Evolutionary conservation across 1,139 yeast genomes (phyloP), one percentile per base, ranked within the genome.

Genomic region (Pichia sp.): DNA sequence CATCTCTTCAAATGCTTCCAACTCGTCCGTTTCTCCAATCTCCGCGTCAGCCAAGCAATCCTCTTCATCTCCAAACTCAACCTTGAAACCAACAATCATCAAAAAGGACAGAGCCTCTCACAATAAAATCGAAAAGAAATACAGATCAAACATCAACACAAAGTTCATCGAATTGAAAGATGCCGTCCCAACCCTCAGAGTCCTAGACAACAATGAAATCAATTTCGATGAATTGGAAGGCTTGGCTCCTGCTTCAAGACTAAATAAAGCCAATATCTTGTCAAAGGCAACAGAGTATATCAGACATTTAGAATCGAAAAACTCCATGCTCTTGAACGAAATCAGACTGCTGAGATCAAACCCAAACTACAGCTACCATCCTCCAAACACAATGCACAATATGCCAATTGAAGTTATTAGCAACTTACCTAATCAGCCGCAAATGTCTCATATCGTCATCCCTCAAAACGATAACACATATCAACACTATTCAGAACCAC

Each of bases 251-350:
- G 96, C 96, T 3, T 72, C 80, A 45, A 89, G 88, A 62, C 73
- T 90, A 56, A 90, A 89, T 68, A 91, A 91, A 66, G 97, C 96
- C 8, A 84, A 89, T 43, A 90, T 91, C 27, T 73, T 91, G 54
- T 78, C 89, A 43, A 88, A 90, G 63, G 96, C 97, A 6, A 86
- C 94, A 2, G 97, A 90, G 65, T 91, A 90, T 61, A 90, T 91
- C 58, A 76, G 78, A 57, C 96, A 90, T 66, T 73, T 91, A 61
- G 95, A 90, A 61, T 67, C 68, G 46, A 85, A 85, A 58, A 88
- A 88, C 62, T 76, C 73, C 2, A 57, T 68, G 17, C 70, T 87
- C 56, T 70, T 67, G 53, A 70, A 72, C 47, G 91, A 87, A 58
- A 47, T 63, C n/a, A 45, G 50, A 34, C 19, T 46, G 3, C 22